Evolutionary conservation across 2,329 filamentous ascomycete genomes (phyloP).

Genomic region (Mollisia scopiformis): DNA sequence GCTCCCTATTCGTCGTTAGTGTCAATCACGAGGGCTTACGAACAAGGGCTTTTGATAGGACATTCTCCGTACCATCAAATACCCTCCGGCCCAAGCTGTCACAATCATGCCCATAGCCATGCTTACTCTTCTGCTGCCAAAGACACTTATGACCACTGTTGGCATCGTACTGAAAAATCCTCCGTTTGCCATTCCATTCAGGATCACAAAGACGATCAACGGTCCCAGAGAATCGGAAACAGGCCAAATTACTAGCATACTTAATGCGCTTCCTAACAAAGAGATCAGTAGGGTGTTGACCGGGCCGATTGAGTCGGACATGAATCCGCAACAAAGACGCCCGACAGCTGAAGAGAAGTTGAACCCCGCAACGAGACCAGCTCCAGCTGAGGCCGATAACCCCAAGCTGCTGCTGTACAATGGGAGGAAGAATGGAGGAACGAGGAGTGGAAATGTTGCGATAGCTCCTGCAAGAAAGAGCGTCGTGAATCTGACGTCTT

Average conservation of each 20-base stretch:
- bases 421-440: conserved; percentile 64
- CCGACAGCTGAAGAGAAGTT: conserved; percentile 63
- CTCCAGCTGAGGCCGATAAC: conserved; percentile 54
- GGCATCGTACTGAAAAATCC: conserved; percentile 68
- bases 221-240: conserved; percentile 56
- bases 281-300: conserved; percentile 57
- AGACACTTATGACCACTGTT: conserved; percentile 62
- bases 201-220: conserved; percentile 57
- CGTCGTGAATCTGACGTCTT: conserved; percentile 51
- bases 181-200: conserved; percentile 64
- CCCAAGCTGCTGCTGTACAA: conserved; percentile 59
- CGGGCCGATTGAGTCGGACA: conserved; percentile 56
- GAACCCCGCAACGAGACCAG: conserved; percentile 62
- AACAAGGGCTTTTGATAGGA: not conserved
- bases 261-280: conserved; percentile 55
- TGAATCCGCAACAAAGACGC: conserved; percentile 54
- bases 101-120: conserved; percentile 65
- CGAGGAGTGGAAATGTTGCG: conserved; percentile 62
- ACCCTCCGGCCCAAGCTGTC: conserved; percentile 62
- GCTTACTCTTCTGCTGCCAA: conserved; percentile 56
- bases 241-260: conserved; percentile 65
- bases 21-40: too few species aligned
- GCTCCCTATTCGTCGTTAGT: conserved; percentile 43
- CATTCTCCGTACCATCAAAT: conserved; percentile 53
- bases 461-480: conserved; percentile 58